Conservation (phyloP, 495 filamentous ascomycete genomes). For the Hypomontagnella monticulosa region DNA sequence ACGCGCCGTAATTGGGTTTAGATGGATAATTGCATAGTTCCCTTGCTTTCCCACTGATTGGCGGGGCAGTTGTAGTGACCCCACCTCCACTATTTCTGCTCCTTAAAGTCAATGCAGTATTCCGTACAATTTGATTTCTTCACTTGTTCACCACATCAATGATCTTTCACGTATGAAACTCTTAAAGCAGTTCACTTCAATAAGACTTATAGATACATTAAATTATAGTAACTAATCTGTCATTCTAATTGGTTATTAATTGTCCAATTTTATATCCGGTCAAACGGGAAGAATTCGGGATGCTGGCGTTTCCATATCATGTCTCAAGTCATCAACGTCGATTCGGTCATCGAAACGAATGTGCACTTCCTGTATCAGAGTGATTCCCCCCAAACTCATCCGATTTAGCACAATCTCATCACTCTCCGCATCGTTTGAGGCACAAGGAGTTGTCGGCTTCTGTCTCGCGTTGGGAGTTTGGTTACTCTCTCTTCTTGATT, state of each 20-base stretch:
- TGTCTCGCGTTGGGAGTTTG: not conserved
- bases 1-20: constrained; percentile 27
- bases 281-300: too few species aligned
- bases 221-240: not conserved
- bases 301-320: not conserved
- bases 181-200: too few species aligned
- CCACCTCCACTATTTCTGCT: too few species aligned
- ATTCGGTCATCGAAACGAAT: constrained; percentile 11
- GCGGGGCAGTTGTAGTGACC: too few species aligned
- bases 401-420: constrained; percentile 1
- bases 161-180: too few species aligned
- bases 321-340: constrained; percentile 3
- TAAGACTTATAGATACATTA: too few species aligned
- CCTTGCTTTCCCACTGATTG: too few species aligned
- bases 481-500: constrained; percentile 1
- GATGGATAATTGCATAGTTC: too few species aligned
- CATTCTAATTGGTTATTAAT: not conserved
- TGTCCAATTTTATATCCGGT: too few species aligned
- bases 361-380: constrained; percentile 15
- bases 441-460: not conserved
- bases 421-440: constrained; percentile 3
- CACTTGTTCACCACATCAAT: too few species aligned
- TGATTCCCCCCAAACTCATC: constrained; percentile 5
- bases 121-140: too few species aligned
- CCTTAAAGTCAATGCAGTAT: too few species aligned